These are phyloP conservation scores for Xylariaceae sp. DNA, from an alignment of 2,329 filamentous ascomycete genomes.

Conservation along the genomic window DNA sequence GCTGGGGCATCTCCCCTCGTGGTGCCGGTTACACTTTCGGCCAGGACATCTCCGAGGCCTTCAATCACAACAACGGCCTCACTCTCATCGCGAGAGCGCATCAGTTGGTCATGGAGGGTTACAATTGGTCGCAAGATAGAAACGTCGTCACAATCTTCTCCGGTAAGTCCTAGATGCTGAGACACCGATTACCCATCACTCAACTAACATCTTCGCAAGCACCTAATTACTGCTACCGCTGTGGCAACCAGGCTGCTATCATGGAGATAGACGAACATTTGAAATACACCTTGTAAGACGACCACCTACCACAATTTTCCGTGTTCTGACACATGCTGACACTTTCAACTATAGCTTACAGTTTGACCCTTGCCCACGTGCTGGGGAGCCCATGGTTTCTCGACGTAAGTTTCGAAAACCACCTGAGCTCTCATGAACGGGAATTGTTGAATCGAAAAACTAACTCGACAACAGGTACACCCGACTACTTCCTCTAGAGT, in stretches of 20 bases:
- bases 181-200: neutral
- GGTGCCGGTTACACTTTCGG: conserved; percentile 94
- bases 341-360: conserved; percentile 66
- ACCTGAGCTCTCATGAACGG: too few species aligned
- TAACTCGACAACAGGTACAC: conserved; percentile 59
- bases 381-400: conserved; percentile 98
- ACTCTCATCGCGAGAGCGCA: conserved; percentile 94
- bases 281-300: conserved; percentile 96
- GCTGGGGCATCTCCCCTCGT: conserved; percentile 92
- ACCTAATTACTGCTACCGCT: conserved; percentile 96
- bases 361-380: conserved; percentile 96
- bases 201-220: conserved; percentile 41
- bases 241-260: conserved; percentile 98
- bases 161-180: conserved; percentile 48
- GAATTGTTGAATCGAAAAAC: too few species aligned
- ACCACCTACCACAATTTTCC: neutral
- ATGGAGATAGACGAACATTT: conserved; percentile 99
- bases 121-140: conserved; percentile 98
- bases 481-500: conserved; percentile 94
- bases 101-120: conserved; percentile 98
- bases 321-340: conserved; percentile 13
- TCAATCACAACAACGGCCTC: conserved; percentile 98
- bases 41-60: conserved; percentile 96
- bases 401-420: conserved; percentile 59
- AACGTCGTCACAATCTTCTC: conserved; percentile 99